Conservation (phyloP, 2,329 filamentous ascomycete genomes). For the Sphaceloma murrayae region DNA sequence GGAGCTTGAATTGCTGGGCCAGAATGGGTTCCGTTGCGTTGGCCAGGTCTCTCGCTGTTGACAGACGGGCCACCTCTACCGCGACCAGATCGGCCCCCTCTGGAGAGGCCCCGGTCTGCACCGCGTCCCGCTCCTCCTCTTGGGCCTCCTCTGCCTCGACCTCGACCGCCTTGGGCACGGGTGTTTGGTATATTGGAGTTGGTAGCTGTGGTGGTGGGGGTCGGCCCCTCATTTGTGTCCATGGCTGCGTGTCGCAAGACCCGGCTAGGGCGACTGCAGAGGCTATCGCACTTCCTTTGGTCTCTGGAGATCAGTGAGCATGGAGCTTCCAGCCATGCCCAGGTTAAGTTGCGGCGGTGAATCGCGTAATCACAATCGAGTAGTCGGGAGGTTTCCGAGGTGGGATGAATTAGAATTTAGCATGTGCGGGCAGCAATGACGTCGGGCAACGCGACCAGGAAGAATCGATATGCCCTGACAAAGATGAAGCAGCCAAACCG, state of each 20-base stretch:
- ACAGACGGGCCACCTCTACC: conserved; percentile 28
- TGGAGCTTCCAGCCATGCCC: too few species aligned
- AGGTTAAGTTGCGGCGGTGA: background rate
- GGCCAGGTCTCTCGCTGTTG: conserved; percentile 26
- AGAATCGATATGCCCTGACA: too few species aligned
- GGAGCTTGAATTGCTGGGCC: conserved; percentile 25
- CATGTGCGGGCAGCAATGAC: conserved; percentile 13
- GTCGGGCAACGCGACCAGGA: too few species aligned
- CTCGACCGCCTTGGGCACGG: background rate
- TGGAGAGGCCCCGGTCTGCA: conserved; percentile 22
- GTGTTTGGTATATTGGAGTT: background rate
- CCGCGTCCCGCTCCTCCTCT: conserved; percentile 9
- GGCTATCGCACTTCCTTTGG: too few species aligned
- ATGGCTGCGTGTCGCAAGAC: too few species aligned
- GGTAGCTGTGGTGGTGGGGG: background rate
- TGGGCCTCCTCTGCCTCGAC: conserved; percentile 23
- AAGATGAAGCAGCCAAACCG: background rate
- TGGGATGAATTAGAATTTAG: conserved; percentile 12
- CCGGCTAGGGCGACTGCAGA: background rate
- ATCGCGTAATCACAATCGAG: background rate
- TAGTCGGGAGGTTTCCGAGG: conserved; percentile 4
- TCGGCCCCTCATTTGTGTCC: conserved; percentile 7
- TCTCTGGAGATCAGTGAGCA: too few species aligned
- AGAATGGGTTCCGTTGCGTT: conserved; percentile 19
- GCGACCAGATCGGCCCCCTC: conserved; percentile 27